phyloP scores from a whole-genome alignment of 345 rosid genomes.

The Firmiana major region DNA sequence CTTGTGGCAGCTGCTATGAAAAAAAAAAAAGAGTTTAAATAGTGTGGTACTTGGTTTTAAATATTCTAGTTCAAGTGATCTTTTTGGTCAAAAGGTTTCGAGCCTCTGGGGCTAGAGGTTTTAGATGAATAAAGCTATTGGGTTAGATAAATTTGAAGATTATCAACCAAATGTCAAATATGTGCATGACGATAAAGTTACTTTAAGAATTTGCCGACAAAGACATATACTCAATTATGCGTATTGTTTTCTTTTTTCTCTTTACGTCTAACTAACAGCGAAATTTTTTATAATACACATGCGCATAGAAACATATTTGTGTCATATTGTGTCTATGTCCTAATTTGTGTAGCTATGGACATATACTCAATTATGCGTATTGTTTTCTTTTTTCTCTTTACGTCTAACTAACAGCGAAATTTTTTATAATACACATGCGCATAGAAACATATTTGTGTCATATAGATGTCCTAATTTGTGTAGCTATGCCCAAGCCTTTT shows the following conservation, averaged over 20 bases:
- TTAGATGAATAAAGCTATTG: background rate
- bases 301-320: background rate
- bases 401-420: background rate
- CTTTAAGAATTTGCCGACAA: background rate
- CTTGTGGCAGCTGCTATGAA: background rate
- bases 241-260: background rate
- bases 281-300: background rate
- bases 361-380: background rate
- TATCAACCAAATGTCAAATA: background rate
- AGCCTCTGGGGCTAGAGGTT: background rate
- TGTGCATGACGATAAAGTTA: background rate
- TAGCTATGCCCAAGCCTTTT: background rate
- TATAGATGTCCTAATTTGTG: background rate
- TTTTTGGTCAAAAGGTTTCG: background rate
- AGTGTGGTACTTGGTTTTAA: background rate
- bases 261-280: background rate
- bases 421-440: background rate
- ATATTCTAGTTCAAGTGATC: background rate
- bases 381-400: background rate
- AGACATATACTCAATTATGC: background rate
- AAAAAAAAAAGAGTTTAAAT: background rate
- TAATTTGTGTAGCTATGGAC: background rate
- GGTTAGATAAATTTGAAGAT: slow-evolving; percentile 1
- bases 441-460: background rate
- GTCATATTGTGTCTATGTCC: background rate